These are phyloP conservation scores for Mycena polygramma DNA, from an alignment of 768 basidiomycete genomes.

Conservation along the genomic window DNA sequence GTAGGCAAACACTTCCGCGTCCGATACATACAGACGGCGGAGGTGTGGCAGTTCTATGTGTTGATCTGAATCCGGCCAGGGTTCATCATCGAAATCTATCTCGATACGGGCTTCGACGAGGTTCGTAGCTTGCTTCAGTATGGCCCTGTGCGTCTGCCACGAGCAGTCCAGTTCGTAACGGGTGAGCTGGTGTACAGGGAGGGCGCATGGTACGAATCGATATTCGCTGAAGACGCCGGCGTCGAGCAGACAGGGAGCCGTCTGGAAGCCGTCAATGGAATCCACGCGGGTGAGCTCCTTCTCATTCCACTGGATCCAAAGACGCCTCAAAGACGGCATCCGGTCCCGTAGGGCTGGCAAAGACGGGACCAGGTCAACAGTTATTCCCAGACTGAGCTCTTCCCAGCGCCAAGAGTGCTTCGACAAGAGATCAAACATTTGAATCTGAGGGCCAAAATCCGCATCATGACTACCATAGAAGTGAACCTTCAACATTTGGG, in stretches of 20 bases:
- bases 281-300: too few relatives aligned
- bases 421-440: not conserved
- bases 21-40: not conserved
- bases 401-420: constrained; percentile 12
- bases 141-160: too few relatives aligned
- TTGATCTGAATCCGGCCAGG: too few relatives aligned
- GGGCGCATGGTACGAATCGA: too few relatives aligned
- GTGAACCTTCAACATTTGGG: not conserved
- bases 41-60: not conserved
- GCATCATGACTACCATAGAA: not conserved
- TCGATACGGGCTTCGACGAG: too few relatives aligned
- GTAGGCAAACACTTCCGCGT: not conserved
- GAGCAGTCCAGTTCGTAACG: too few relatives aligned
- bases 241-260: constrained; percentile 8
- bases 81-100: too few relatives aligned
- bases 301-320: constrained; percentile 6
- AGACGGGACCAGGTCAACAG: not conserved
- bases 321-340: not conserved
- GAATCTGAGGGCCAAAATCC: not conserved
- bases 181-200: too few relatives aligned
- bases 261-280: not conserved
- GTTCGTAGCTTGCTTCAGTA: too few relatives aligned
- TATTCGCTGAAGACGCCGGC: too few relatives aligned
- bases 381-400: constrained; percentile 12
- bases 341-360: not conserved